A percentile compares a stretch with the other conserved stretches of the same genome.
Conservation (phyloP, 495 filamentous ascomycete genomes). For the Xylaria palmicola region DNA sequence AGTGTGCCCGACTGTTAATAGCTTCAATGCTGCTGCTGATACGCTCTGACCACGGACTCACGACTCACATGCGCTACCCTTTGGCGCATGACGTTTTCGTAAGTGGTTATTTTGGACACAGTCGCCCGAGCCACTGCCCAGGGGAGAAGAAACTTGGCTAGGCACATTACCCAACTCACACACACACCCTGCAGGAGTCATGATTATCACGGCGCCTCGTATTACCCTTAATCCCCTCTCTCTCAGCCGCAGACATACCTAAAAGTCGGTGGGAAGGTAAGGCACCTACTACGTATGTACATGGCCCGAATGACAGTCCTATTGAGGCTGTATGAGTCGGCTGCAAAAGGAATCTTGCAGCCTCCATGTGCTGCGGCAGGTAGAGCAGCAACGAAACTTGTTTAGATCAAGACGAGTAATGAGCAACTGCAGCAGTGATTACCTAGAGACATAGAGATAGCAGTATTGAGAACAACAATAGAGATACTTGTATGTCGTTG, state of each 20-base stretch:
- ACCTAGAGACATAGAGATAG: slow-evolving; percentile 10
- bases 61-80: slow-evolving; percentile 2
- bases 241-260: neutral
- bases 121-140: neutral
- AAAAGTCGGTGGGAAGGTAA: neutral
- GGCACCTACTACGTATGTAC: neutral
- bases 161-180: neutral
- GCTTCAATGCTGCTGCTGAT: neutral
- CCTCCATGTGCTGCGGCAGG: neutral
- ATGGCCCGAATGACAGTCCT: neutral
- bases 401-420: neutral
- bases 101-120: neutral
- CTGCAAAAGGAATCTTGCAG: neutral
- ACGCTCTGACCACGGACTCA: neutral
- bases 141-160: neutral
- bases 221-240: neutral
- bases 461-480: neutral
- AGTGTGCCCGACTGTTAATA: neutral
- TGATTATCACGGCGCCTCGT: neutral
- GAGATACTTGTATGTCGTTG: neutral
- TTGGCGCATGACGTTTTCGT: slow-evolving; percentile 3
- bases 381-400: neutral
- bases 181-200: slow-evolving; percentile 2
- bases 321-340: neutral
- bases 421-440: slow-evolving; percentile 1